Percentiles rank a stretch among this genome's conserved stretches.
These are phyloP conservation scores for Ophiostoma montium DNA, from an alignment of 2,329 filamentous ascomycete species.

Conservation along the genomic window DNA sequence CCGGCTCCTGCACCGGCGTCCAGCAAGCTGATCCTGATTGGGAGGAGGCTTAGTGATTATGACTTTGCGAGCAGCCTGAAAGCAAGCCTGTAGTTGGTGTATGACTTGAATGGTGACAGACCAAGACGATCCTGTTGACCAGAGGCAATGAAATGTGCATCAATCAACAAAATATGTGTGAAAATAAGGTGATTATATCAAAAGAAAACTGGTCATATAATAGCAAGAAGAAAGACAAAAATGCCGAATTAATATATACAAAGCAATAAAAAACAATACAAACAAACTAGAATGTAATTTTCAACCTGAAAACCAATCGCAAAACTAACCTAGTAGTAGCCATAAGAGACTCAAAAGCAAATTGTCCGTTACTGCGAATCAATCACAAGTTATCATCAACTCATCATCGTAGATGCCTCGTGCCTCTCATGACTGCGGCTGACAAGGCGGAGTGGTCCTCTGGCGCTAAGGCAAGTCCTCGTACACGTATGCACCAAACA, in stretches of 20 bases:
- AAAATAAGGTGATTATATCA: no score
- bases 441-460: not conserved
- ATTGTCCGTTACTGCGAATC: no score
- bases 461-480: not conserved
- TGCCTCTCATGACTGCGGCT: no score
- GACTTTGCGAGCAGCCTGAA: slow-evolving; percentile 34
- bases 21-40: slow-evolving; percentile 51
- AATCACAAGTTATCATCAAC: no score
- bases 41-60: slow-evolving; percentile 36
- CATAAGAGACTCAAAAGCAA: not conserved
- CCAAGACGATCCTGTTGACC: no score
- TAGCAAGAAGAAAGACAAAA: no score
- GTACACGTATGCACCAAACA: not conserved
- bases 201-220: no score
- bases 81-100: not conserved
- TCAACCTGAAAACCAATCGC: not conserved
- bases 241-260: not conserved
- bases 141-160: no score
- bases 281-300: not conserved
- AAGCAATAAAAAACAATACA: not conserved
- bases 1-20: slow-evolving; percentile 19
- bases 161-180: no score
- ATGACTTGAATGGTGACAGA: no score
- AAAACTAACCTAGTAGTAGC: not conserved
- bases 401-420: no score